Evolutionary conservation across 495 filamentous ascomycete species (phyloP).

Genomic region (Penicillium arizonense): DNA sequence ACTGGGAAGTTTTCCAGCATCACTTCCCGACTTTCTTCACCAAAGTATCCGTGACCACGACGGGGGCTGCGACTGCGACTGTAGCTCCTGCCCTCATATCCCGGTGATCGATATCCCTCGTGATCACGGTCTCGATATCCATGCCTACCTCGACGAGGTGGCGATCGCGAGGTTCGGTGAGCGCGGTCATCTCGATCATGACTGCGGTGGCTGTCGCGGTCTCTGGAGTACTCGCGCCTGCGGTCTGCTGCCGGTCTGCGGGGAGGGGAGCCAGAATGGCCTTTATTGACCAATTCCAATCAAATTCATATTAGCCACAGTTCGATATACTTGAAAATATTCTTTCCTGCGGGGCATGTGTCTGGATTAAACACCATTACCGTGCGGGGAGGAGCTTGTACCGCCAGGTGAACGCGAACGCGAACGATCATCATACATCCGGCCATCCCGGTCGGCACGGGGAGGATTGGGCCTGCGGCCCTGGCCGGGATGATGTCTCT

Average conservation of each 20-base stretch:
- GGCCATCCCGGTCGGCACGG: constrained; percentile 40
- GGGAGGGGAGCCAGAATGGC: constrained; percentile 38
- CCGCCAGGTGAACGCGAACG: constrained; percentile 47
- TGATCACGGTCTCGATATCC: constrained; percentile 55
- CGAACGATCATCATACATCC: constrained; percentile 51
- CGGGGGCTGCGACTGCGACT: constrained; percentile 43
- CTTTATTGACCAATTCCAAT: constrained; percentile 24
- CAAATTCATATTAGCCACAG: constrained; percentile 23
- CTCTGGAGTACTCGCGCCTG: constrained; percentile 34
- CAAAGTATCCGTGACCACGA: constrained; percentile 44
- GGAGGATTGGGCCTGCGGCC: constrained; percentile 27
- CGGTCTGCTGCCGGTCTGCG: constrained; percentile 39
- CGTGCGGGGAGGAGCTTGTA: constrained; percentile 47
- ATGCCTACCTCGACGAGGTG: constrained; percentile 36
- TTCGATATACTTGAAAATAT: constrained; percentile 4
- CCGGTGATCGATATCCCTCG: constrained; percentile 44
- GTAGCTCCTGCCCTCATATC: constrained; percentile 32
- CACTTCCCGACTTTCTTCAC: constrained; percentile 55
- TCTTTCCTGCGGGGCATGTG: constrained; percentile 3
- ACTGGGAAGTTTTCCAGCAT: constrained; percentile 61
- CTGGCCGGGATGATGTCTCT: constrained; percentile 29
- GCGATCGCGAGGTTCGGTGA: constrained; percentile 37
- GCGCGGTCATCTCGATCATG: constrained; percentile 43
- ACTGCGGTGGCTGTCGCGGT: constrained; percentile 33
- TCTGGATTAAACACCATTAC: constrained; percentile 18